These are phyloP conservation scores for Sporothrix luriei DNA, from an alignment of 2,329 filamentous ascomycete genomes.

Conservation along the genomic window DNA sequence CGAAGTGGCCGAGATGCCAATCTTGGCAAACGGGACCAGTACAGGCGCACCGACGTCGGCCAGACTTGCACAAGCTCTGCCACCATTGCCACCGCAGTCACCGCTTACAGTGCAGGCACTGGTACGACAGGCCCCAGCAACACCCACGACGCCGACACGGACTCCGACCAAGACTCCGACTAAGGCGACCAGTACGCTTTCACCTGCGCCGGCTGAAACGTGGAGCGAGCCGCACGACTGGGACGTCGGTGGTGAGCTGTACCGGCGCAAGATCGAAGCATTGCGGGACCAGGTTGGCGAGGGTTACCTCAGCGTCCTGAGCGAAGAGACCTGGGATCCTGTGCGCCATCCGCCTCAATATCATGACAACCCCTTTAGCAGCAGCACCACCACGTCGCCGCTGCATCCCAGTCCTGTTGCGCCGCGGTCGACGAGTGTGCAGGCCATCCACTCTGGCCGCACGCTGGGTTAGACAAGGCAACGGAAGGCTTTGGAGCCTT, in stretches of 20 bases:
- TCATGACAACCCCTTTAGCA: constrained; percentile 45
- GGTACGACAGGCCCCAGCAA: neutral
- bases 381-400: constrained; percentile 42
- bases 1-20: neutral
- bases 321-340: constrained; percentile 70
- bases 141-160: constrained; percentile 24
- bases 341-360: constrained; percentile 46
- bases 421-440: constrained; percentile 47
- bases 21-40: constrained; percentile 4
- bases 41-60: neutral
- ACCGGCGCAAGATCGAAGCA: constrained; percentile 84
- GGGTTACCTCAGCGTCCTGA: constrained; percentile 82
- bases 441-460: constrained; percentile 58
- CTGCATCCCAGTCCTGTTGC: constrained; percentile 45
- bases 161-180: constrained; percentile 32
- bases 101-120: neutral
- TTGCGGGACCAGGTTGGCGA: constrained; percentile 82
- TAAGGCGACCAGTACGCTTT: neutral
- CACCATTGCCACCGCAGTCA: constrained; percentile 5
- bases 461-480: constrained; percentile 49
- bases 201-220: neutral
- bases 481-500: constrained; percentile 10
- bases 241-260: constrained; percentile 72
- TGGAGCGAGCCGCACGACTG: constrained; percentile 59
- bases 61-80: constrained; percentile 17